Evolutionary conservation across 345 rosid species (phyloP).

Genomic region (Trapa incisa): DNA sequence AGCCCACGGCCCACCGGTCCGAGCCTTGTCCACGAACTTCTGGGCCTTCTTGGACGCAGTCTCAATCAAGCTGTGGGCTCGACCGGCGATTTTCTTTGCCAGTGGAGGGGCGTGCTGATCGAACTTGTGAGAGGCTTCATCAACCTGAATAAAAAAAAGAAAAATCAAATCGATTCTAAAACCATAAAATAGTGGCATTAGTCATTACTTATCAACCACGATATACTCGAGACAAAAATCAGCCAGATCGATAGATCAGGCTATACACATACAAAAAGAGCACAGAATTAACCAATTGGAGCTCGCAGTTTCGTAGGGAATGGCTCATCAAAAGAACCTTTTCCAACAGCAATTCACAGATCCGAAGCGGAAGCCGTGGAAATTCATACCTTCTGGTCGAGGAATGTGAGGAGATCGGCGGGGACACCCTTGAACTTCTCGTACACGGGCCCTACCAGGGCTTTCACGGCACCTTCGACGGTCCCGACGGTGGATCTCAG

Average conservation of each 20-base stretch:
- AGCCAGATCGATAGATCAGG: not conserved
- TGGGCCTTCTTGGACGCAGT: slow-evolving; percentile 35
- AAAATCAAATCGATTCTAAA: not conserved
- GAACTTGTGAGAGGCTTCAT: slow-evolving; percentile 42
- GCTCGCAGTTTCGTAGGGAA: too few species aligned
- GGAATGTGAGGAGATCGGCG: slow-evolving; percentile 47
- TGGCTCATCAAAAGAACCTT: not conserved
- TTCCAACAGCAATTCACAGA: not conserved
- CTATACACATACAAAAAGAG: not conserved
- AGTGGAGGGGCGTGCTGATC: slow-evolving; percentile 61
- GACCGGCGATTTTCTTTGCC: slow-evolving; percentile 41
- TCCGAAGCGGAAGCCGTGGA: not conserved
- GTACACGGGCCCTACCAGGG: slow-evolving; percentile 59
- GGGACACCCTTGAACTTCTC: slow-evolving; percentile 53
- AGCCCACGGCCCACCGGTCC: slow-evolving; percentile 43
- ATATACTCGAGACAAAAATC: too few species aligned
- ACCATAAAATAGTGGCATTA: not conserved
- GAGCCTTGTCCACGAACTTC: slow-evolving; percentile 38
- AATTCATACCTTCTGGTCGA: slow-evolving; percentile 55
- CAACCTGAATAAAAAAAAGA: slow-evolving; percentile 33
- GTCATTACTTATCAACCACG: too few species aligned
- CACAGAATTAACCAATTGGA: too few species aligned
- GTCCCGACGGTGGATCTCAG: slow-evolving; percentile 52
- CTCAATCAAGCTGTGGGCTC: slow-evolving; percentile 27
- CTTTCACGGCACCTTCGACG: slow-evolving; percentile 53